A percentile compares a stretch with the other conserved stretches of the same genome.
These are phyloP conservation scores for Coniochaeta sp. DNA, from an alignment of 2,329 filamentous ascomycete genomes.

Conservation along the genomic window DNA sequence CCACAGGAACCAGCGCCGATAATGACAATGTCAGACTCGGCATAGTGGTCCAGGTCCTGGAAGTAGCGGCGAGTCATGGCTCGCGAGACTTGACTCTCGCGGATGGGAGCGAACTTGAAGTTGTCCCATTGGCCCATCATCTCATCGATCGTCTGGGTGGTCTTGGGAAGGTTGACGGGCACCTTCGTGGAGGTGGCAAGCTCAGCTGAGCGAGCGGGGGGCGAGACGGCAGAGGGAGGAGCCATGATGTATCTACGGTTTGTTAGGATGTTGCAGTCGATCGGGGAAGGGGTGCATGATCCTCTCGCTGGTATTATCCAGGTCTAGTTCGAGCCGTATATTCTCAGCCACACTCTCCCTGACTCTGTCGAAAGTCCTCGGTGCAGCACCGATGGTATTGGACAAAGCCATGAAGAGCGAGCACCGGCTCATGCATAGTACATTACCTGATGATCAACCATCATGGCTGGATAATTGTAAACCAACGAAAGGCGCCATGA, in stretches of 20 bases:
- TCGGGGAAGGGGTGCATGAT: slow-evolving; percentile 67
- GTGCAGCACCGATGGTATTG: background rate
- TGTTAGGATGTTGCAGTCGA: slow-evolving; percentile 24
- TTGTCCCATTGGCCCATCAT: slow-evolving; percentile 72
- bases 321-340: slow-evolving; percentile 30
- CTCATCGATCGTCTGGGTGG: slow-evolving; percentile 45
- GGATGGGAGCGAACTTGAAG: slow-evolving; percentile 80
- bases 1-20: slow-evolving; percentile 86
- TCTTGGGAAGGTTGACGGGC: slow-evolving; percentile 24
- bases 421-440: slow-evolving; percentile 27
- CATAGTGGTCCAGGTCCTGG: slow-evolving; percentile 77
- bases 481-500: slow-evolving; percentile 14
- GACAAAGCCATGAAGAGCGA: slow-evolving; percentile 7
- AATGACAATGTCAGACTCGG: slow-evolving; percentile 91
- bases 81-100: slow-evolving; percentile 85
- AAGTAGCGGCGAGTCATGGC: slow-evolving; percentile 96
- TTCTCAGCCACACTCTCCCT: slow-evolving; percentile 24
- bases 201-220: slow-evolving; percentile 1
- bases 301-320: slow-evolving; percentile 62
- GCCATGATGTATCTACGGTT: slow-evolving; percentile 44
- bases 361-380: background rate
- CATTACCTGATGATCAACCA: slow-evolving; percentile 21
- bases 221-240: slow-evolving; percentile 59
- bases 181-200: background rate
- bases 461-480: slow-evolving; percentile 9